A percentile compares a stretch with the other conserved stretches of the same genome.
These are phyloP conservation scores for Heliosperma pusillum DNA, from an alignment of 148 eudicot species.

Conservation along the genomic window DNA sequence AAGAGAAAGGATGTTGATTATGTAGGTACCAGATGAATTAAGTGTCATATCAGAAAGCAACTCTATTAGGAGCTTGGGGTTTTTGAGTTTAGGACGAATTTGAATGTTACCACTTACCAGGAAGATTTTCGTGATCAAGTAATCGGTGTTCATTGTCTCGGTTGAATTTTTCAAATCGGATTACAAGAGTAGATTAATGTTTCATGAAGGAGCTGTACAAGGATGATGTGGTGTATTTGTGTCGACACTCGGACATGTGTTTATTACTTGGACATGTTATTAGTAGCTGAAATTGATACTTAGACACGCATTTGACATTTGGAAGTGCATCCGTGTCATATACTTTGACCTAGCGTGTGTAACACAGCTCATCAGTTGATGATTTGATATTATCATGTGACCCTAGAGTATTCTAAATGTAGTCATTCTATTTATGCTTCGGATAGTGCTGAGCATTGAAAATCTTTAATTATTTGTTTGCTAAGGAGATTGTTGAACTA, in stretches of 20 bases:
- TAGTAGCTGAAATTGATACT: too few species aligned
- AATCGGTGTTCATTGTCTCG: background rate
- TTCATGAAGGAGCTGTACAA: too few species aligned
- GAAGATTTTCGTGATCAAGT: background rate
- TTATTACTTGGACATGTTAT: background rate
- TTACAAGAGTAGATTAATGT: too few species aligned
- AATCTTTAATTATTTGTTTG: background rate
- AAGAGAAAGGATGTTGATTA: background rate
- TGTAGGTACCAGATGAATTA: background rate
- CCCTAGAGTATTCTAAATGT: too few species aligned
- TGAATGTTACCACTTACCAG: background rate
- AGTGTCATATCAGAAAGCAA: background rate
- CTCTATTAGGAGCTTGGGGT: background rate
- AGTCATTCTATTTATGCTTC: background rate
- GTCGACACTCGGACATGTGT: background rate
- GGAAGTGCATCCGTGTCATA: background rate
- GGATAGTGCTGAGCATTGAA: background rate
- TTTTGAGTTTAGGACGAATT: background rate
- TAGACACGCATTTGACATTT: background rate
- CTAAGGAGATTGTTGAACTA: background rate
- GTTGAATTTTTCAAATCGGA: too few species aligned
- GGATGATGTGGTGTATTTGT: background rate
- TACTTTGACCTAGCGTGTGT: too few species aligned
- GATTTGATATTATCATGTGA: too few species aligned
- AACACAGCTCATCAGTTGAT: background rate